Evolutionary conservation across 768 basidiomycete genomes (phyloP), one percentile per base, ranked within the genome.

Genomic region (Xanthoconium stramineum): DNA sequence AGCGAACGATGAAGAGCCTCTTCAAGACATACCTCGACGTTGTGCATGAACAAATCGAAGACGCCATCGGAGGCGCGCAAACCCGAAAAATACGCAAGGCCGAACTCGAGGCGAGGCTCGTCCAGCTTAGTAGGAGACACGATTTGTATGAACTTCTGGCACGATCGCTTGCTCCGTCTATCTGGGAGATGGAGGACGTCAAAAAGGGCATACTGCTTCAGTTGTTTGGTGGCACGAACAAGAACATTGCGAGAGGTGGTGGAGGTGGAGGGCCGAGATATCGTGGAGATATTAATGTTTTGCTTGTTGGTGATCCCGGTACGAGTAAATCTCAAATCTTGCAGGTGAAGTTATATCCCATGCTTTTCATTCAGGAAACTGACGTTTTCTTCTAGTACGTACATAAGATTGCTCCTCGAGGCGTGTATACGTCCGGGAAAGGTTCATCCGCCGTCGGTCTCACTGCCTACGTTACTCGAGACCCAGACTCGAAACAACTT

Each of bases 21-120:
- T 99, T 98, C 83, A 96, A 96, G 79, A 98, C 96, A 3, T 98
- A 91, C 73, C 74, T 99, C 47, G 97, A 99, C 70, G 91, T 97
- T 20, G 91, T 98, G 0, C 96, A 98, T 67, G 79, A 97, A 60
- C 88, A 85, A 40, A 79, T 84, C n/a, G 76, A 81, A 47, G 78
- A 78, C 32, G 73, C 69, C 14, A 66, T 67, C 33, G 76, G 80
- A 50, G 75, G 75, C 40, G 47, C 63, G 40, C 64, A 66, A 24
- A 56, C 58, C 56, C 69, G 73, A 40, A 69, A 76, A 47, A 76
- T 74, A 62, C 75, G 77, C 58, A 74, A 66, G 50, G 89, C 85
- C 6, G 90, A 93, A 68, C 78, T 94, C 65, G 94, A 98, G 70
- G 80, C 82, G 59, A 88, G 84, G 65, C 73, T 98, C 36, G 75